phyloP scores from a whole-genome alignment of 2,329 filamentous ascomycete species.

The Arachnomyces sp. region DNA sequence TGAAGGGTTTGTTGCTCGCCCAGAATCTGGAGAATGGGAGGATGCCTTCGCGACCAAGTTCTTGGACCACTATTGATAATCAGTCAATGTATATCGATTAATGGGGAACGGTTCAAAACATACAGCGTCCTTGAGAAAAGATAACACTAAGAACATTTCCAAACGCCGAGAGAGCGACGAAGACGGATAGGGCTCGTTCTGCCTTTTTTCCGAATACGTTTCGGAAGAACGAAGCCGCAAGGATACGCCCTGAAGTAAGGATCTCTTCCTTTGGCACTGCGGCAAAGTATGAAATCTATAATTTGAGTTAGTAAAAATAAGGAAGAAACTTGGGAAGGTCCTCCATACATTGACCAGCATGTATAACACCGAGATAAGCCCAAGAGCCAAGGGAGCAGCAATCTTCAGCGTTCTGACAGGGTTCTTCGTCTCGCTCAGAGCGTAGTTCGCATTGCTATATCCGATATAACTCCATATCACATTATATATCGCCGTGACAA shows the following conservation, averaged over 20 bases:
- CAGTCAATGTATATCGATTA: constrained; percentile 10
- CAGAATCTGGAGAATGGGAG: constrained; percentile 56
- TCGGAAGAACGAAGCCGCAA: constrained; percentile 48
- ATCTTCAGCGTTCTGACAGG: constrained; percentile 58
- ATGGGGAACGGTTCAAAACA: constrained; percentile 15
- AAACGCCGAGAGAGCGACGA: constrained; percentile 60
- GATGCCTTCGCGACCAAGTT: constrained; percentile 59
- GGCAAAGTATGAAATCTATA: constrained; percentile 42
- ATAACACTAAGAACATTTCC: constrained; percentile 62
- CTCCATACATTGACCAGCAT: constrained; percentile 61
- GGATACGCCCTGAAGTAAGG: constrained; percentile 39
- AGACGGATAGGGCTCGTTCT: constrained; percentile 55
- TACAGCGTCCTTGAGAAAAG: constrained; percentile 51
- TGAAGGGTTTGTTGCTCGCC: constrained; percentile 57
- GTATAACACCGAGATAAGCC: constrained; percentile 54
- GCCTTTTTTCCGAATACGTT: constrained; percentile 45
- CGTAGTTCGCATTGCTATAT: constrained; percentile 29
- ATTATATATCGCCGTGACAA: constrained; percentile 64
- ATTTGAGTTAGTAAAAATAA: not conserved
- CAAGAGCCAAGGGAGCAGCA: constrained; percentile 56
- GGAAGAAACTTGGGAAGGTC: constrained; percentile 55
- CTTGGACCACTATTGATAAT: constrained; percentile 27
- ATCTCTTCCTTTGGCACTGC: constrained; percentile 47
- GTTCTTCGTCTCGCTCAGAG: constrained; percentile 57
- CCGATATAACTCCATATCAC: constrained; percentile 65